Base-by-base conservation (phyloP, 2,329 filamentous ascomycete genomes). In the Aspergillus quadricinctus region DNA sequence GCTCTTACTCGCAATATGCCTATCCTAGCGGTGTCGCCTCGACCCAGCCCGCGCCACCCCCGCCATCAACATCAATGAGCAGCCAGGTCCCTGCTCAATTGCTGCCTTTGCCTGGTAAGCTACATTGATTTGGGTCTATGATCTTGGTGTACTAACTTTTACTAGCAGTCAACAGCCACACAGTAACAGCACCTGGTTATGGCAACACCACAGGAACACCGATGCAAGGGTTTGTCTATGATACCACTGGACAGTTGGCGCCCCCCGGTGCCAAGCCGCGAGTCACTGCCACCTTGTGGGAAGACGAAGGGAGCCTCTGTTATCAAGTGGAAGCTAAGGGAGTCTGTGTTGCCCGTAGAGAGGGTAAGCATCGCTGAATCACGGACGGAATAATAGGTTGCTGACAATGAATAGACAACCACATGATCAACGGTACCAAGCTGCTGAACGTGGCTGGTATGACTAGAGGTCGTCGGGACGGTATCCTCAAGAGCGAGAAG, bases 351-450 rank as follows among this genome's bases (percentile, higher is more conserved):
- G 93, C 93, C 53, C 85, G 94, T 64, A 83, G 94, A 71, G 93
- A 97, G 84, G 92, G 91, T 94, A 77, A 64, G 80, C 21, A n/a
- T 69, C 55, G 49, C 53, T 40, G 17, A 8, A 28, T 19, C 11
- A 17, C 10, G 5, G 4, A 2, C 1, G 27, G 6, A 11, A 40
- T 23, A 51, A 4, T 6, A n/a, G 10, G 23, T 58, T 55, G 21
- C 52, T 52, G 35, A 6, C 28, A 21, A 37, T 35, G 40, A 14
- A n/a, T 61, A 95, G 93, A 97, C 68, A 97, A 97, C 75, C 91
- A 96, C 77, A 97, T 99, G 90, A 97, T 99, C 75, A 99, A 97
- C 69, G 94, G 94, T 19, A 99, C 94, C 1, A 99, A 97, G 75
- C 80, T 99, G 56, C 79, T 97, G 56, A 99, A 99, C 64, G 94